Evolutionary conservation across 768 basidiomycete species (phyloP).

Genomic region (Suillus bovinus): DNA sequence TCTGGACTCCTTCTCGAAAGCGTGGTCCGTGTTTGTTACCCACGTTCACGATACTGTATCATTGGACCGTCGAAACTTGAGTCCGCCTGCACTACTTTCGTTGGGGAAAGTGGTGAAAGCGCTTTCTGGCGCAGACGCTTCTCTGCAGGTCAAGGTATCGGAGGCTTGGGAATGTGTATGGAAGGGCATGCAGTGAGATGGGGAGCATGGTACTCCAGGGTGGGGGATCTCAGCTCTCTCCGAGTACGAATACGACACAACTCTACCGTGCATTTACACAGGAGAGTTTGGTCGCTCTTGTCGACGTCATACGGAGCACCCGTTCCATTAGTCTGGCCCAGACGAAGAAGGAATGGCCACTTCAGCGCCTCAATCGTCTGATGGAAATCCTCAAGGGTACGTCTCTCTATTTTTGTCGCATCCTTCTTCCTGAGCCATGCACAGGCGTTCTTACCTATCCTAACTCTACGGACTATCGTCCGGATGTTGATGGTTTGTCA

Average conservation of each 20-base stretch:
- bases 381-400: constrained; percentile 79
- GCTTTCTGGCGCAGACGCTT: constrained; percentile 36
- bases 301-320: constrained; percentile 68
- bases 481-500: constrained; percentile 80
- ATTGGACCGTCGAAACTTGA: constrained; percentile 65
- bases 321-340: constrained; percentile 51
- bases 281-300: constrained; percentile 80
- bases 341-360: constrained; percentile 57
- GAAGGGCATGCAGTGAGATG: constrained; percentile 63
- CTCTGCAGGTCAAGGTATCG: constrained; percentile 38
- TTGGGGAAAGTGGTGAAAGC: constrained; percentile 78
- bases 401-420: constrained; percentile 10
- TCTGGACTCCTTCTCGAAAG: constrained; percentile 65
- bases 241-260: constrained; percentile 12
- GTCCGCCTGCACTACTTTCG: constrained; percentile 82
- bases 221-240: constrained; percentile 16
- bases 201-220: constrained; percentile 51
- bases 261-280: constrained; percentile 42
- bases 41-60: constrained; percentile 74
- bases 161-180: constrained; percentile 66
- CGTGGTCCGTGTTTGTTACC: constrained; percentile 74
- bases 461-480: constrained; percentile 81
- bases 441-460: constrained; percentile 78
- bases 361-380: constrained; percentile 63
- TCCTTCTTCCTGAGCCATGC: neutral